Evolutionary conservation across 2,329 filamentous ascomycete species (phyloP), one percentile per base, ranked within the genome.

Genomic region (Talaromyces verruculosus): DNA sequence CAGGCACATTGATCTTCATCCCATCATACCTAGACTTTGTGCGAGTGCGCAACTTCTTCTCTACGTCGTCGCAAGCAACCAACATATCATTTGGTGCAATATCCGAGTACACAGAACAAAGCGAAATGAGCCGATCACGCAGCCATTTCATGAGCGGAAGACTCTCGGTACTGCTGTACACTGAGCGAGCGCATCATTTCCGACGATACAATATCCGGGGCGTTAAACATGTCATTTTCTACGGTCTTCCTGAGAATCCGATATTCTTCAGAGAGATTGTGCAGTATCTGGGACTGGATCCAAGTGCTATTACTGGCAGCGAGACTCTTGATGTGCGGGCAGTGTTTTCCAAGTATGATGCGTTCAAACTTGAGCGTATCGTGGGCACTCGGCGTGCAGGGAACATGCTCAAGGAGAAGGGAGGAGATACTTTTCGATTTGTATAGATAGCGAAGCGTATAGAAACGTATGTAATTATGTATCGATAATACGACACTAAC

Each of bases 131-230:
- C 49, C 88, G 94, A 45, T 92, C 94, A 8, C 85, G 94, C 28
- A 93, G 91, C 13, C 91, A 97, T 75, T 98, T 99, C 79, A 81
- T 92, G 69, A 90, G 83, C 45, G 95, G 93, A 5, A 85, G 93
- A 17, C 91, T 97, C 75, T 88, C 88, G 22, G 85, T 98, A 19
- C 80, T 99, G 45, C 82, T 99, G 17, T 99, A 98, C 80, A 96
- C 93, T 1, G 94, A 96, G 77, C 89, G 95, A 67, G 91, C 93
- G n/a, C 95, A 99, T 79, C 95, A 99, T 78, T 98, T 98, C 83
- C 88, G 92, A 60, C 86, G 95, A n/a, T 93, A 95, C 74, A 86
- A 87, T 70, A 84, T 99, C 63, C 86, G 88, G 41, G 95, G 95
- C 25, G 92, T 95, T 15, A 89, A 89, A 76, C 85, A 89, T 47